A percentile compares a stretch with the other conserved stretches of the same genome.
phyloP scores from a whole-genome alignment of 768 basidiomycete species.

The Psilocybe cubensis region DNA sequence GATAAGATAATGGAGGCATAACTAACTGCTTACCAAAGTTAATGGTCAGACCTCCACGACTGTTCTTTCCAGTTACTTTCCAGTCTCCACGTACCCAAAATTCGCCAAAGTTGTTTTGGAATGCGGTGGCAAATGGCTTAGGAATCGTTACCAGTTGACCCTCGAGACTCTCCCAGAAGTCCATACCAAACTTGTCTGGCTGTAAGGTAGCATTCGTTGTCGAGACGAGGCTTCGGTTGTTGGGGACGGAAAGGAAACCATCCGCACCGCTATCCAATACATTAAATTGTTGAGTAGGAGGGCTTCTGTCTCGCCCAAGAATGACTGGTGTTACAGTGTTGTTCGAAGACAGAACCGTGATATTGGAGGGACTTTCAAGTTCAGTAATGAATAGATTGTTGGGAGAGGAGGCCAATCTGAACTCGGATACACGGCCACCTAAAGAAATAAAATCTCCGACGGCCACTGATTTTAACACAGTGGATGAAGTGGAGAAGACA shows the following conservation, averaged over 20 bases:
- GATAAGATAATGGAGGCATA: not conserved
- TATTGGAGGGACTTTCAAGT: constrained; percentile 44
- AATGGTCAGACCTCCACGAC: constrained; percentile 57
- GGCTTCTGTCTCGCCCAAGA: constrained; percentile 54
- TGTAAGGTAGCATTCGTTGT: constrained; percentile 48
- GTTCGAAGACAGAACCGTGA: constrained; percentile 46
- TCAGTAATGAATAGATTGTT: constrained; percentile 57
- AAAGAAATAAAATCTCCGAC: constrained; percentile 54
- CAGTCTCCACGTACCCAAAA: constrained; percentile 65
- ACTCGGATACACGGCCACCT: constrained; percentile 51
- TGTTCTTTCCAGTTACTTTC: constrained; percentile 57
- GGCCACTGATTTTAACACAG: constrained; percentile 38
- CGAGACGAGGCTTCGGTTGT: constrained; percentile 51
- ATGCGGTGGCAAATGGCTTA: constrained; percentile 48
- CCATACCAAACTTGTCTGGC: constrained; percentile 56
- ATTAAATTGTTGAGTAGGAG: constrained; percentile 52
- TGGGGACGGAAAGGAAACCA: constrained; percentile 59
- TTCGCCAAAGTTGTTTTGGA: constrained; percentile 56
- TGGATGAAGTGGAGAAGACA: constrained; percentile 47
- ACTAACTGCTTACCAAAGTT: constrained; percentile 39
- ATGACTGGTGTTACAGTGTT: constrained; percentile 52
- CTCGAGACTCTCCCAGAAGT: constrained; percentile 69
- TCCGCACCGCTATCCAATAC: constrained; percentile 55
- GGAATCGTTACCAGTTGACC: constrained; percentile 59
- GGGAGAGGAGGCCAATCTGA: constrained; percentile 42